These are phyloP conservation scores for Globisporangium megalacanthum DNA, from an alignment of 352 stramenopile genomes.

Conservation along the genomic window DNA sequence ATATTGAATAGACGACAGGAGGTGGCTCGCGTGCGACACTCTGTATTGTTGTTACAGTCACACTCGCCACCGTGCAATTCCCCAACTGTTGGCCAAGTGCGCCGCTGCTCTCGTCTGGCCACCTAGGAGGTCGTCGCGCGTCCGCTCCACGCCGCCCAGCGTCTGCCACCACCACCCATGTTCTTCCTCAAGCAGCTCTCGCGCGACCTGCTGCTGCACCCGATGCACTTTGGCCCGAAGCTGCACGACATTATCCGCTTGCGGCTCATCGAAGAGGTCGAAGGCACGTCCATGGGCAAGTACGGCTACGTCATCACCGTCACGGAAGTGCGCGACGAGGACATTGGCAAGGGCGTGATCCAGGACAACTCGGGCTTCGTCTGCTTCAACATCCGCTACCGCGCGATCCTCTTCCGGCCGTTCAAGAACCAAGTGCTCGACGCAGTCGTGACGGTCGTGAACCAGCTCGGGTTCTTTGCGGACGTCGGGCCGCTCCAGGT, in stretches of 20 bases:
- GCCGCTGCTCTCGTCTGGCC: too few species aligned
- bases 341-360: constrained; percentile 96
- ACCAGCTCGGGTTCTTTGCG: constrained; percentile 95
- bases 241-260: constrained; percentile 95
- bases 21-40: too few species aligned
- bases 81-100: too few species aligned
- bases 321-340: constrained; percentile 94
- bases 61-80: too few species aligned
- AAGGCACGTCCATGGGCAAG: constrained; percentile 94
- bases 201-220: constrained; percentile 92
- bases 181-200: constrained; percentile 88
- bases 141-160: background rate
- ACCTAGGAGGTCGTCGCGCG: too few species aligned
- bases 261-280: constrained; percentile 94
- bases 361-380: constrained; percentile 97
- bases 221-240: constrained; percentile 95
- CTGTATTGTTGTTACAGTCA: too few species aligned
- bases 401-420: constrained; percentile 93
- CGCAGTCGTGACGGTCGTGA: constrained; percentile 95
- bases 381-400: constrained; percentile 96
- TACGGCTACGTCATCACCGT: constrained; percentile 97
- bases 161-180: constrained; percentile 25
- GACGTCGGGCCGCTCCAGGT: constrained; percentile 95
- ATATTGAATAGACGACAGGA: too few species aligned
- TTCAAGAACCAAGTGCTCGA: constrained; percentile 98